Percentiles rank a stretch among this genome's conserved stretches.
Conservation (phyloP, 352 stramenopile genomes). For the Globisporangium paroecandrum region DNA sequence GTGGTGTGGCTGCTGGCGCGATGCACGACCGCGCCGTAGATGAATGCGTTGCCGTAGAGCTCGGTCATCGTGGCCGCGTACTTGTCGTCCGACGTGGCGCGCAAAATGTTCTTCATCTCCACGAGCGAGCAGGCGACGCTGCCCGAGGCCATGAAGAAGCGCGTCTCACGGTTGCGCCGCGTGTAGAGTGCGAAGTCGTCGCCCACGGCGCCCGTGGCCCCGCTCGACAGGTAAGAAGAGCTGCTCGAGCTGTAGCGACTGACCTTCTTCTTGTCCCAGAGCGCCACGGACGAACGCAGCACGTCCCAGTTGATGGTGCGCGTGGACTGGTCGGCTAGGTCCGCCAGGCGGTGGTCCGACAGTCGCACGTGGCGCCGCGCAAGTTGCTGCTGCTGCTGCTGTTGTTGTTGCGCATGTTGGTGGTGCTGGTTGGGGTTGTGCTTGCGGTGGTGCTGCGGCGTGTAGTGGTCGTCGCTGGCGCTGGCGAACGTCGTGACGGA, state of each 20-base stretch:
- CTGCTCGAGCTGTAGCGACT: not conserved
- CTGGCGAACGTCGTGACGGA: not conserved
- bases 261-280: slow-evolving; percentile 21
- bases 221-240: no score
- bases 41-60: slow-evolving; percentile 37
- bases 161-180: slow-evolving; percentile 22
- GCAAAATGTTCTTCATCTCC: slow-evolving; percentile 37
- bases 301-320: slow-evolving; percentile 28
- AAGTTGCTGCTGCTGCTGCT: not conserved
- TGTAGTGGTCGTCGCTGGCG: not conserved
- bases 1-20: slow-evolving; percentile 22
- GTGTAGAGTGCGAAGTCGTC: slow-evolving; percentile 26
- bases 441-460: not conserved
- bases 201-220: not conserved
- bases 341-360: slow-evolving; percentile 38
- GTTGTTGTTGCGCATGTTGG: not conserved
- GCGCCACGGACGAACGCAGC: slow-evolving; percentile 20
- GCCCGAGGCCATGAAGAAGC: slow-evolving; percentile 27
- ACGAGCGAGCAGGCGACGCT: slow-evolving; percentile 36
- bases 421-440: not conserved
- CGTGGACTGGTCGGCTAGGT: slow-evolving; percentile 29
- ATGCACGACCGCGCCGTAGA: slow-evolving; percentile 49
- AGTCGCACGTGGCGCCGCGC: slow-evolving; percentile 40
- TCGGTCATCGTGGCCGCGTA: slow-evolving; percentile 44
- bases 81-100: slow-evolving; percentile 26